Evolutionary conservation across 176 grass and related monocot genomes (phyloP), one percentile per base, ranked within the genome.

Genomic region (Leersia perrieri): DNA sequence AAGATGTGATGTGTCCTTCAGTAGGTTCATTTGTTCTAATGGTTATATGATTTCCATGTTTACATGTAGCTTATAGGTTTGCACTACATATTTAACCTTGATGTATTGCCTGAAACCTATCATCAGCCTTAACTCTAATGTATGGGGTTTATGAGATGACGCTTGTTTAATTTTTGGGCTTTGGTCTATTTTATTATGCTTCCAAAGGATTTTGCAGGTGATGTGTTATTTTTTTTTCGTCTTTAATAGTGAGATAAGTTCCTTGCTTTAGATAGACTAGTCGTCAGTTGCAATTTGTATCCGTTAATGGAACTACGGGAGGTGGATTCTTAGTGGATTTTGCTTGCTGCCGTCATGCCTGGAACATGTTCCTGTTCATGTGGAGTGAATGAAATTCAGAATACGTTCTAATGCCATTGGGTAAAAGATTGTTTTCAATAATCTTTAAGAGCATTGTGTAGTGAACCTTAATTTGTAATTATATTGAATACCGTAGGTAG

Each of bases 291-390:
- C 60, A 79, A 49, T 53, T 39, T 80, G 23, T 70, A 68, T 68
- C 68, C 30, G 68, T 75, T 74, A 75, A 69, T 58, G 87, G 87
- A 75, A 88, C 67, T 69, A 69, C 29, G 75, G 76, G 68, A 88
- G 81, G 63, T 74, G 51, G 81, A 53, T 51, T 31, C 64, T 22
- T 61, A 14, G 11, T 14, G 51, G 5, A 69, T 75, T 63, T 68
- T 74, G 40, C 31, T 40, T 75, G 87, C 76, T 84, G 26, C 18
- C 62, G 49, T 80, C 81, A 75, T 84, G 63, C 70, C 45, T 84
- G 20, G 76, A 63, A 84, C 47, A 53, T 12, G 38, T 70, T 84
- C 63, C 27, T 32, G 25, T 39, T 88, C 74, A 31, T 26, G 83
- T 53, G 68, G 44, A 40, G 27, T 78, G 75, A 45, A 78, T 58